Base-by-base conservation (phyloP, 2,329 filamentous ascomycete genomes). In the Hymenoscyphus repandus region DNA sequence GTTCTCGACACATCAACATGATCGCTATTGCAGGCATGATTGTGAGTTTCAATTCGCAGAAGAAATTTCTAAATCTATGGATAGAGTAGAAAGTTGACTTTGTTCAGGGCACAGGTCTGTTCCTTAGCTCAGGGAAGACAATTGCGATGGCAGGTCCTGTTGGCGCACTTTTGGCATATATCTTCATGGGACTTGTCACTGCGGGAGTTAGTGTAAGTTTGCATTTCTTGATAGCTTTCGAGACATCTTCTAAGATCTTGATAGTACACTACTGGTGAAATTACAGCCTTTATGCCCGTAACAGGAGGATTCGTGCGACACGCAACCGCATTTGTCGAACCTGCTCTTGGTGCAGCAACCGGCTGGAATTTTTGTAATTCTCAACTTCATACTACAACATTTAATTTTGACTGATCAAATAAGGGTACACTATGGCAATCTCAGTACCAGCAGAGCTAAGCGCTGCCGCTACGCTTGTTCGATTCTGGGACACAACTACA, bases 11-110 rank as follows among this genome's bases (percentile, higher is more conserved):
- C 54, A 74, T 78, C 45, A 75, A 75, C 61, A 79, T 80, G 77
- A 80, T 80, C 69, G 85, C 85, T 58, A 86, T 88, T 55, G 85
- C 84, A 62, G 85, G 85, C 65, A 84, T 85, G 58, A 83, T 88
- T 53, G 85, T 88, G 51, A 85, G 88, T 58, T 12, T 2, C 9
- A 18, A 15, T 39, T 20, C 12, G 0, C 22, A 7, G 22, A 27
- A 4, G 22, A 27, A 27, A 7, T 4, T 27, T 27, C 7, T 7
- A 27, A 27, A 38, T 6, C 13, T 15, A 13, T 12, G 10, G n/a
- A 34, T 17, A 4, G 10, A 82, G 86, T 62, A 82, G 83, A 50
- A 79, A 76, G 33, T 36, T 45, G 15, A 22, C 27, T 31, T 6
- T 5, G 17, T 18, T 9, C 32, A 54, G 59, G 75, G 75, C 37